These are phyloP conservation scores for Cubamyces sp. DNA, from an alignment of 768 basidiomycete species.

Conservation along the genomic window DNA sequence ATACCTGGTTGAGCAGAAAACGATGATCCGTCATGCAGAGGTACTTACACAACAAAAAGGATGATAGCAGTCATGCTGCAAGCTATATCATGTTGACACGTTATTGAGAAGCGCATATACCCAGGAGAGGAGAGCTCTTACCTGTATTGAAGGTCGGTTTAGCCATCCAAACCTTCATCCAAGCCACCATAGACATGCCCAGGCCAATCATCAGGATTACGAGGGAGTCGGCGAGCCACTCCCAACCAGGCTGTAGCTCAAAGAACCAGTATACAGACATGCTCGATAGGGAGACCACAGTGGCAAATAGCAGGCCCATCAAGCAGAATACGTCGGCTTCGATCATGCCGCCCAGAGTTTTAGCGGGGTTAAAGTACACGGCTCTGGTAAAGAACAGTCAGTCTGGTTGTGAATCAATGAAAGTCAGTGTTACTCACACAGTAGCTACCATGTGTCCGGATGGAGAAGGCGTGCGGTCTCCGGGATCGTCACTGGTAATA, in stretches of 20 bases:
- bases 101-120: neutral
- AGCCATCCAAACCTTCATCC: conserved; percentile 90
- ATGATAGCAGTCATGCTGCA: conserved; percentile 86
- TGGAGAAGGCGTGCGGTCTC: conserved; percentile 59
- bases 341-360: conserved; percentile 90
- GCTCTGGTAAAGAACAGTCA: conserved; percentile 44
- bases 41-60: conserved; percentile 75
- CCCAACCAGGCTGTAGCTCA: conserved; percentile 69
- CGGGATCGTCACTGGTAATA: conserved; percentile 54
- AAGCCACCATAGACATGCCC: conserved; percentile 81
- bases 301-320: conserved; percentile 68
- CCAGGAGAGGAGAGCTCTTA: conserved; percentile 30
- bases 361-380: conserved; percentile 93
- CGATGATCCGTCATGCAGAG: conserved; percentile 23
- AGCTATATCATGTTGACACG: conserved; percentile 43
- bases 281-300: conserved; percentile 72
- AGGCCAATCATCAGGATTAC: conserved; percentile 84
- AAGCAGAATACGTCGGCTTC: conserved; percentile 87
- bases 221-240: conserved; percentile 72
- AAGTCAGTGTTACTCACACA: conserved; percentile 56
- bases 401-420: neutral
- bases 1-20: neutral
- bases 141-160: conserved; percentile 92
- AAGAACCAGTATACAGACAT: conserved; percentile 84
- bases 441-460: conserved; percentile 94